Base-by-base conservation (phyloP, 148 eudicot species). In the Rheum nobile region DNA sequence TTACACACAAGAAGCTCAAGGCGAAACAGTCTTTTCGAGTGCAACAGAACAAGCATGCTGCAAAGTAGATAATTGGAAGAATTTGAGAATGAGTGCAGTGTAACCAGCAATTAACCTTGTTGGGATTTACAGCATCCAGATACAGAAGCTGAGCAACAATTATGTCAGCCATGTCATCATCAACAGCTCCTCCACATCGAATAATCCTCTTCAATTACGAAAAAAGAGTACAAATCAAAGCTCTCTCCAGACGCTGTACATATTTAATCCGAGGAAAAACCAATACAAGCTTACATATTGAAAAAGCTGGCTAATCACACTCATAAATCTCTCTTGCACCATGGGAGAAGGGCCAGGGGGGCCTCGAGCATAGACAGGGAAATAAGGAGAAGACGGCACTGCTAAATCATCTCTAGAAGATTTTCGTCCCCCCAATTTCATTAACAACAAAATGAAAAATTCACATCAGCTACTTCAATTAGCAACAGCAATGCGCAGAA, bases 111-210 rank as follows among this genome's bases (percentile, higher is more conserved):
- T 73, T 71, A 41, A 91, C 98, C 91, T 91, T 89, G 74, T 73
- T 87, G 75, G 98, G 96, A 84, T 89, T 97, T 71, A 91, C 89
- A 39, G 97, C 98, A 81, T 94, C 98, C 42, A 94, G 97, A 86
- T 94, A 91, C 24, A 93, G 88, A 78, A 93, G 90, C 80, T 93
- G 97, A 61, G 92, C 97, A 54, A 93, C 97, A 44, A 93, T 91
- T 39, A 85, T 86, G 76, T 93, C 91, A 21, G 98, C 97, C 97
- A 89, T 91, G 73, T 91, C 98, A 86, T 89, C 98, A 63, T 91
- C 93, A 67, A 94, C 91, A 26, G 88, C 88, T 75, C 98, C 98
- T 75, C 98, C 90, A 82, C 98, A 94, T 0, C 98, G 92, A 46
- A 94, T 89, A 68, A 93, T 93, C 73, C 98, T 88, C 98, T 93